These are phyloP conservation scores for Trichoderma erinaceum DNA, from an alignment of 495 filamentous ascomycete genomes.

Conservation along the genomic window DNA sequence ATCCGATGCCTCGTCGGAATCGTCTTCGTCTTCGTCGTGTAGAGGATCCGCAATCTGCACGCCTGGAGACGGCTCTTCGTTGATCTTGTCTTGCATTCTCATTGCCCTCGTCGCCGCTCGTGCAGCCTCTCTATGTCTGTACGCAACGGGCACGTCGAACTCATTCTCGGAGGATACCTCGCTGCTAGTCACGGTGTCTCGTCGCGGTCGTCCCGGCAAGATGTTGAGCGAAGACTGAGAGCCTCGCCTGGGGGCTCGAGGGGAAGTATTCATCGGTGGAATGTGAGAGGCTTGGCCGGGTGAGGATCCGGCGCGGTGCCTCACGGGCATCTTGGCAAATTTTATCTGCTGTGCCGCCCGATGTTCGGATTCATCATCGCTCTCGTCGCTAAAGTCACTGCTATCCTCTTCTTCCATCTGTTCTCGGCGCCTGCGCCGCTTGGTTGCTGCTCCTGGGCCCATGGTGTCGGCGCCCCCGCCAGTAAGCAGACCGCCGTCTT, in stretches of 20 bases:
- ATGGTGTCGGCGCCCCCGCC: slow-evolving; percentile 67
- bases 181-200: slow-evolving; percentile 86
- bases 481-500: slow-evolving; percentile 74
- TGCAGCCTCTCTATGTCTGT: slow-evolving; percentile 49
- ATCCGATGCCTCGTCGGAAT: slow-evolving; percentile 53
- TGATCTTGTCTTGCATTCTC: slow-evolving; percentile 41
- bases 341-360: slow-evolving; percentile 73
- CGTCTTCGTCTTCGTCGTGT: slow-evolving; percentile 45
- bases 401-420: slow-evolving; percentile 94
- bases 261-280: slow-evolving; percentile 37
- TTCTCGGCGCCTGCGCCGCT: slow-evolving; percentile 56
- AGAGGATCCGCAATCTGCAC: slow-evolving; percentile 29
- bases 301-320: slow-evolving; percentile 78
- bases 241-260: slow-evolving; percentile 49
- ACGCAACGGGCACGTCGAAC: slow-evolving; percentile 59
- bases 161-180: slow-evolving; percentile 91
- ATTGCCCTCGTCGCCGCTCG: slow-evolving; percentile 30
- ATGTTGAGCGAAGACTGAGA: slow-evolving; percentile 71
- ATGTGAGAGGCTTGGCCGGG: slow-evolving; percentile 61
- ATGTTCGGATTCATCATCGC: slow-evolving; percentile 78
- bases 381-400: slow-evolving; percentile 93
- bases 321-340: slow-evolving; percentile 90
- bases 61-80: slow-evolving; percentile 34
- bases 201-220: slow-evolving; percentile 65
- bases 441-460: slow-evolving; percentile 54